Conservation (phyloP, 2,329 filamentous ascomycete genomes). For the Helicocarpus griseus region DNA sequence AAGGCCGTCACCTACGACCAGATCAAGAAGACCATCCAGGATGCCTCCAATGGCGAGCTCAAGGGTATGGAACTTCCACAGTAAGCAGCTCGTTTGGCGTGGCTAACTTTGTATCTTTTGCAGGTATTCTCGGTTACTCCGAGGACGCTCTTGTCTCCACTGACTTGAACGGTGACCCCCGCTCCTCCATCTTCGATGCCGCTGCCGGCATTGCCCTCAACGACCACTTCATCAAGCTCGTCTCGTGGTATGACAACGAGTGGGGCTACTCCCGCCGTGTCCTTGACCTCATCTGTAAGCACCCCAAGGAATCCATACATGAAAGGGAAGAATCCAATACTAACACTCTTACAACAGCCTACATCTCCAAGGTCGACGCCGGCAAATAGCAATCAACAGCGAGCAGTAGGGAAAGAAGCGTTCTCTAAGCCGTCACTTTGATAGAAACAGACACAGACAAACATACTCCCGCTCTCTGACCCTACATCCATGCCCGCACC, state of each 20-base stretch:
- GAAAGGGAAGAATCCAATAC: slow-evolving; percentile 1
- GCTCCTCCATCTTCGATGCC: slow-evolving; percentile 98
- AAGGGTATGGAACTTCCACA: slow-evolving; percentile 83
- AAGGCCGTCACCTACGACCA: slow-evolving; percentile 66
- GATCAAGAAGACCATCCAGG: slow-evolving; percentile 90
- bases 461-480: neutral
- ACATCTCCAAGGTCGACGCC: slow-evolving; percentile 68
- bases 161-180: slow-evolving; percentile 83
- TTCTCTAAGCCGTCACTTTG: neutral
- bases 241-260: slow-evolving; percentile 99
- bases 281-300: slow-evolving; percentile 57
- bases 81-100: too few species aligned
- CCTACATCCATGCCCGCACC: neutral
- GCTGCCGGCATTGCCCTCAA: slow-evolving; percentile 99
- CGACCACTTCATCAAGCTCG: slow-evolving; percentile 97
- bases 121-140: slow-evolving; percentile 84
- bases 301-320: neutral
- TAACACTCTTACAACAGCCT: slow-evolving; percentile 44
- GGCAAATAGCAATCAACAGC: slow-evolving; percentile 27
- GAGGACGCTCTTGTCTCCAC: slow-evolving; percentile 94
- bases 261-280: slow-evolving; percentile 98
- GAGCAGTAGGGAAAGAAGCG: slow-evolving; percentile 1
- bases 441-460: neutral
- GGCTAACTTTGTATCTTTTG: slow-evolving; percentile 6
- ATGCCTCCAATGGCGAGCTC: slow-evolving; percentile 68